Percentiles rank a stretch among this genome's conserved stretches.
These are phyloP conservation scores for Lichina pygmaea DNA, from an alignment of 495 filamentous ascomycete genomes.

Conservation along the genomic window DNA sequence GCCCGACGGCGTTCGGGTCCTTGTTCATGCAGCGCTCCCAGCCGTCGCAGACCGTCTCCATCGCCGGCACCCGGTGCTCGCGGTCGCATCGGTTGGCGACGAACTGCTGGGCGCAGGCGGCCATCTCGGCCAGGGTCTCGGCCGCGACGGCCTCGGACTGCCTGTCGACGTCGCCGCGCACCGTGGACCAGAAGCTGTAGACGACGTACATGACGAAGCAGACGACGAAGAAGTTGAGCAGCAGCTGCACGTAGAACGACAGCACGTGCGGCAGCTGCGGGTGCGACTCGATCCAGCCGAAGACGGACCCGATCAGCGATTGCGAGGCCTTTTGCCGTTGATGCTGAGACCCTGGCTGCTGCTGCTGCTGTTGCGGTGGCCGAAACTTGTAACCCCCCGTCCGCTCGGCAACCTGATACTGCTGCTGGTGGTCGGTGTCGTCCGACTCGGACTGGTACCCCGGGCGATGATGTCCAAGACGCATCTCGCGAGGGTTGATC, in stretches of 20 bases:
- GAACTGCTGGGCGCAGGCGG: constrained; percentile 39
- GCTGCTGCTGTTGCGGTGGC: not conserved
- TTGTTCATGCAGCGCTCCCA: constrained; percentile 75
- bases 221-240: constrained; percentile 51
- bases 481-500: constrained; percentile 15
- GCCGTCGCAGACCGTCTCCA: constrained; percentile 41
- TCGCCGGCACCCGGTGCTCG: constrained; percentile 34
- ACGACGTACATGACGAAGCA: constrained; percentile 39
- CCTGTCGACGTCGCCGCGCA: constrained; percentile 49
- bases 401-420: not conserved
- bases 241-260: constrained; percentile 59
- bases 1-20: constrained; percentile 35
- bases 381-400: not conserved
- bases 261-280: constrained; percentile 68
- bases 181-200: constrained; percentile 37
- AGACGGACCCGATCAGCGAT: constrained; percentile 25
- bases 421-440: constrained; percentile 7
- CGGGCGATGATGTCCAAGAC: constrained; percentile 15
- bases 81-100: constrained; percentile 43
- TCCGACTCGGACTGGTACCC: constrained; percentile 32
- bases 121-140: constrained; percentile 44
- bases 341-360: not conserved
- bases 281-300: constrained; percentile 46
- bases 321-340: constrained; percentile 3
- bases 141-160: constrained; percentile 33